phyloP scores from a whole-genome alignment of 306 rosid genomes.

The Purshia tridentata region DNA sequence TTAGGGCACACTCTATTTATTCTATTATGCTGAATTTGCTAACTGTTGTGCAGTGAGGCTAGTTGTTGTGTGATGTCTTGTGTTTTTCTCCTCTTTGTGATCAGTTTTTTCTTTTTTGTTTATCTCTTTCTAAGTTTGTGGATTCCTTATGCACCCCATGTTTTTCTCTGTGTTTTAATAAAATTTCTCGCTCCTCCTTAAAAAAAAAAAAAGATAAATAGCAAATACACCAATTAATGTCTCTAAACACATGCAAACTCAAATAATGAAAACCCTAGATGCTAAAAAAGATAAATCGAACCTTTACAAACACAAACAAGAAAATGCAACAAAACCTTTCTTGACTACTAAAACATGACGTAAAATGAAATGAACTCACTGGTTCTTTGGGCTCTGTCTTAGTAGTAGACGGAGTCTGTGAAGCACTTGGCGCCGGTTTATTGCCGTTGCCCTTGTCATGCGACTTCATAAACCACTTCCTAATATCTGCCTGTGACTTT shows the following conservation, averaged over 20 bases:
- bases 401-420: conserved; percentile 37
- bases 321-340: neutral
- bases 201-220: too few relatives aligned
- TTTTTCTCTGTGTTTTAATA: too few relatives aligned
- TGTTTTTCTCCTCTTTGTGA: too few relatives aligned
- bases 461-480: conserved; percentile 97
- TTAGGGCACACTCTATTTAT: too few relatives aligned
- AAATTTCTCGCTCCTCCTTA: too few relatives aligned
- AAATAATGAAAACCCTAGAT: neutral
- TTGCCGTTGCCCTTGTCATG: conserved; percentile 61
- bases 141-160: too few relatives aligned
- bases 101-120: too few relatives aligned
- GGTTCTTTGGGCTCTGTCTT: conserved; percentile 41
- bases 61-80: too few relatives aligned
- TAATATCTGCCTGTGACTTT: conserved; percentile 54
- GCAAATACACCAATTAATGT: neutral
- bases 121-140: too few relatives aligned
- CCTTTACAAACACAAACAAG: neutral
- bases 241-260: neutral
- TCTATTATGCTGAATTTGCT: too few relatives aligned
- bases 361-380: conserved; percentile 37
- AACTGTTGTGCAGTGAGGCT: too few relatives aligned
- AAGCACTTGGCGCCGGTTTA: conserved; percentile 23
- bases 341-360: neutral
- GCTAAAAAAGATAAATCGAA: neutral